Conservation (phyloP, 1,284 basidiomycete genomes). For the Apiotrichum mycotoxinovorans region DNA sequence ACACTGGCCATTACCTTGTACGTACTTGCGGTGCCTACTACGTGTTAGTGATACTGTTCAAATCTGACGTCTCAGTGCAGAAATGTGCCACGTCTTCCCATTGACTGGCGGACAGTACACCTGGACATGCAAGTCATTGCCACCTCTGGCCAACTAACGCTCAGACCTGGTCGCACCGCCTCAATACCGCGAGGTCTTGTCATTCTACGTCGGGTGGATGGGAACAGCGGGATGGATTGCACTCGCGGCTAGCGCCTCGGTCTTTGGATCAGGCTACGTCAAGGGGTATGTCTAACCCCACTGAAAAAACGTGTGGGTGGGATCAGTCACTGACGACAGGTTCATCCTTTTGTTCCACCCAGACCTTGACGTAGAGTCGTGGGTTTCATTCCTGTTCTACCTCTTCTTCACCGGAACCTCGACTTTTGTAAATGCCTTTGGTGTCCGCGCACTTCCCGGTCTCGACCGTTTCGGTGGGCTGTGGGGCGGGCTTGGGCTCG, state of each 20-base stretch:
- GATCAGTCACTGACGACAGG: no score
- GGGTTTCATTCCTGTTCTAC: slow-evolving; percentile 26
- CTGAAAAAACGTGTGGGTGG: no score
- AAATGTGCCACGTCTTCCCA: slow-evolving; percentile 12
- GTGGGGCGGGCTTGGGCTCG: slow-evolving; percentile 43
- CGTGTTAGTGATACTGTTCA: no score
- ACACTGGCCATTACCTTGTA: no score
- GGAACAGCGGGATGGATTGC: slow-evolving; percentile 25
- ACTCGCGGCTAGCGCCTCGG: slow-evolving; percentile 25
- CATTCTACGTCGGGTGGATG: slow-evolving; percentile 24
- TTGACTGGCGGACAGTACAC: slow-evolving; percentile 42
- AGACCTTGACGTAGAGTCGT: slow-evolving; percentile 24
- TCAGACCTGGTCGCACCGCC: slow-evolving; percentile 26
- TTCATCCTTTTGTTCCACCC: slow-evolving; percentile 37
- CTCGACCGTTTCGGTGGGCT: slow-evolving; percentile 35
- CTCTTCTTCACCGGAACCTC: slow-evolving; percentile 21
- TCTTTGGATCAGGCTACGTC: slow-evolving; percentile 19
- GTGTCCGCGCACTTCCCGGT: slow-evolving; percentile 26
- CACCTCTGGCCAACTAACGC: background rate
- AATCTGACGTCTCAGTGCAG: slow-evolving; percentile 7
- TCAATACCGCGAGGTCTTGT: slow-evolving; percentile 14
- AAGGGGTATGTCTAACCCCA: no score
- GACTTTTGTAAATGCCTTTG: slow-evolving; percentile 33
- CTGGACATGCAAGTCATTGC: slow-evolving; percentile 19
- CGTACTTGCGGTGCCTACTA: no score